Evolutionary conservation across 306 rosid species (phyloP).

Genomic region (Oemleria cerasiformis): DNA sequence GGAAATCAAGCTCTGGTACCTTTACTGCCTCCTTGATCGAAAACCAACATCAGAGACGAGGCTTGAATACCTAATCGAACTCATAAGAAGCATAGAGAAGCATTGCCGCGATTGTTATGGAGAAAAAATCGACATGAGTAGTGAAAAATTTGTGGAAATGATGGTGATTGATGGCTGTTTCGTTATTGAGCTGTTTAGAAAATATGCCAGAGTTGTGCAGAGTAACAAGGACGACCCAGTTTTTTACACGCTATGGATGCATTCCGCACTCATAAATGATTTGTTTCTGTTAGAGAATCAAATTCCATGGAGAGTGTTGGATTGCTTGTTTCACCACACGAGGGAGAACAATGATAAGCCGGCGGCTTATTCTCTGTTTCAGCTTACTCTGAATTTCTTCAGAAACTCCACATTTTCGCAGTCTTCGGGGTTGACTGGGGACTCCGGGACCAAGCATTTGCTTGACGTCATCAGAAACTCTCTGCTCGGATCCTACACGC

Average conservation of each 20-base stretch:
- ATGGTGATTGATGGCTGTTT: constrained; percentile 13
- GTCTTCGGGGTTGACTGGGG: background rate
- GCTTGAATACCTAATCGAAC: background rate
- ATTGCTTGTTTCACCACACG: constrained; percentile 9
- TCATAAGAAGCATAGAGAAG: background rate
- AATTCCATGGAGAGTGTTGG: constrained; percentile 8
- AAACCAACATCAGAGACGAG: background rate
- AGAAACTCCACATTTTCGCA: background rate
- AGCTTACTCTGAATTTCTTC: background rate
- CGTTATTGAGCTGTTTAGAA: background rate
- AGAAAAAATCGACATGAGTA: background rate
- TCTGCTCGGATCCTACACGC: background rate
- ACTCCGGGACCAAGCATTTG: constrained; percentile 4
- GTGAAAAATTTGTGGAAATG: background rate
- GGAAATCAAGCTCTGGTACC: background rate
- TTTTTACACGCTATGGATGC: background rate
- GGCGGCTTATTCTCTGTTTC: background rate
- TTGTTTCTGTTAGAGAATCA: constrained; percentile 6
- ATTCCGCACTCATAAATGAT: background rate
- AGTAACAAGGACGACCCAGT: background rate
- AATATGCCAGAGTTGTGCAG: background rate
- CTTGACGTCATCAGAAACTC: constrained; percentile 6
- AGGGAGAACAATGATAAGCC: constrained; percentile 1
- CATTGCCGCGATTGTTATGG: background rate
- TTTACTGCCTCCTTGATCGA: background rate